phyloP scores from a whole-genome alignment of 192 early-diverging fungal species.

The Coemansia sp. region DNA sequence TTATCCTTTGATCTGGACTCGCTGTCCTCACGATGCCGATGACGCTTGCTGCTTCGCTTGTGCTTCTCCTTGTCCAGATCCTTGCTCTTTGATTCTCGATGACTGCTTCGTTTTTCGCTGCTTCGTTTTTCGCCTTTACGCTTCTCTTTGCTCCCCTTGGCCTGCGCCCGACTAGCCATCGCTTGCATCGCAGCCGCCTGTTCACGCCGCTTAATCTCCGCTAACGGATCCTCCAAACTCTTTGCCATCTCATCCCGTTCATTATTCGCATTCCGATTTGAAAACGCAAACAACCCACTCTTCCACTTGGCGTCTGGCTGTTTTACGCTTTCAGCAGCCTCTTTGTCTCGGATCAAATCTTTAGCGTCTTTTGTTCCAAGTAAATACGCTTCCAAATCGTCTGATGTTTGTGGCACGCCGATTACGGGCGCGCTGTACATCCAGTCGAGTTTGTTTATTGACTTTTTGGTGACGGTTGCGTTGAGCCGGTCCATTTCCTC shows the following conservation, averaged over 20 bases:
- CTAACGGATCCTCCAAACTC: constrained; percentile 87
- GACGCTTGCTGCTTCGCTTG: constrained; percentile 5
- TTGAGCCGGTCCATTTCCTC: constrained; percentile 81
- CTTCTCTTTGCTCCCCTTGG: neutral
- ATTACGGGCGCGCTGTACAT: constrained; percentile 79
- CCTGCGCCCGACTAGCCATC: constrained; percentile 23
- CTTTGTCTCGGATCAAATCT: constrained; percentile 56
- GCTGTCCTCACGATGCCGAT: constrained; percentile 2
- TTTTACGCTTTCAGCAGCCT: neutral
- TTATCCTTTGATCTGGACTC: neutral
- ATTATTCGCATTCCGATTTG: constrained; percentile 73
- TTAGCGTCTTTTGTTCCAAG: constrained; percentile 86
- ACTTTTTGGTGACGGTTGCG: constrained; percentile 66
- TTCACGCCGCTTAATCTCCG: constrained; percentile 85
- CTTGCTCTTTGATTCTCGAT: neutral
- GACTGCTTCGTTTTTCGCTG: neutral
- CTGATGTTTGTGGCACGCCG: constrained; percentile 54
- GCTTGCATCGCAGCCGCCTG: constrained; percentile 71
- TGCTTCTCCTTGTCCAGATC: constrained; percentile 3
- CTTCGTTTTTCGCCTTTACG: neutral
- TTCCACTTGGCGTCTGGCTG: constrained; percentile 32
- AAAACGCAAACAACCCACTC: constrained; percentile 49
- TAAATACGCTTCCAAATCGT: constrained; percentile 88
- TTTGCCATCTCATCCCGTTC: constrained; percentile 80
- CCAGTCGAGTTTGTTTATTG: constrained; percentile 87